Base-by-base conservation (phyloP, 257 asterid species). In the Nicotiana paniculata region DNA sequence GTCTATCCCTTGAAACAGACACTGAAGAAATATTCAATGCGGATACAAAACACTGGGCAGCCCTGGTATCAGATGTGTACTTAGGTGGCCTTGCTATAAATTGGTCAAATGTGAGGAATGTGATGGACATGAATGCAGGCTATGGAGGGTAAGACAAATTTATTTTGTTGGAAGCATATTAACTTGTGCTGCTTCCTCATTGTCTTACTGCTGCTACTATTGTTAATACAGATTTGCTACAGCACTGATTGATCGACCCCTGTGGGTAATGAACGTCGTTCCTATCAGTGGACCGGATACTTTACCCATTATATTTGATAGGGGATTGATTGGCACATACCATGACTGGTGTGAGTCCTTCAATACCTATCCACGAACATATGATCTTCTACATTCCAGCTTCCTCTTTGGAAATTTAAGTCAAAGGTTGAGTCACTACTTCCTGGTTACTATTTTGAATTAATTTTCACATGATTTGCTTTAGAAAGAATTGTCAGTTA, bases 321-420 rank as follows among this genome's bases (percentile, higher is more conserved):
- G 98, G 88, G 99, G 99, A 70, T 90, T 96, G 81, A 86, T 96
- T 28, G 98, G 98, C 43, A 83, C 91, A 54, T 93, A 96, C 89
- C 99, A 96, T n/a, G 99, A 96, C 77, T 96, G 99, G 99, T 96
- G 99, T 9, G 99, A 94, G 88, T 91, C 98, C 46, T 89, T 94
- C 35, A 94, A 86, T 87, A 93, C 98, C 57, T 96, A 96, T 84
- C 98, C 99, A 16, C 88, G 98, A 81, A 87, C 99, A 70, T 94
- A 85, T 62, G 98, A 96, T 92, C 97, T 96, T 87, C 91, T 96
- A 81, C 98, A 96, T 83, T 85, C 98, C 55, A 92, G 93, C 85
- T 93, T 89, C 90, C 97, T 93, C 86, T 88, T 94, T 24, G 86
- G 84, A 85, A 93, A 91, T 85, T 83, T 93, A 87, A 90, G 89